Percentiles rank a stretch among this genome's conserved stretches.
These are phyloP conservation scores for Barnettozyma siamensis DNA, from an alignment of 805 yeast genomes.

Conservation along the genomic window DNA sequence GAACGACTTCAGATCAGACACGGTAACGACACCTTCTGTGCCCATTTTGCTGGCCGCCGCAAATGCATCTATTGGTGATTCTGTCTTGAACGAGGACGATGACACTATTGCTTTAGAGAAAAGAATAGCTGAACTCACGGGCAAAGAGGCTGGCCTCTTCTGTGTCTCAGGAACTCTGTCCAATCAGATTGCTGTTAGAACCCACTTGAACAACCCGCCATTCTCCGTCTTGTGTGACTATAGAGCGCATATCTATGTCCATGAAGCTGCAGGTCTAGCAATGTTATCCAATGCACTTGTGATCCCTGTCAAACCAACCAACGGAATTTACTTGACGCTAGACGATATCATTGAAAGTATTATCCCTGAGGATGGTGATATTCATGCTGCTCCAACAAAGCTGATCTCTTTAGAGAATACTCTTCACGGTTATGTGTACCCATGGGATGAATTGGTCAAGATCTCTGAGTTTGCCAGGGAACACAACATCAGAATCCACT, in stretches of 20 bases:
- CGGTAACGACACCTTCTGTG: conserved; percentile 82
- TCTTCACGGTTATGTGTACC: conserved; percentile 74
- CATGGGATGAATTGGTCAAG: conserved; percentile 67
- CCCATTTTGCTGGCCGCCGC: conserved; percentile 61
- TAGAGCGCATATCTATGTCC: conserved; percentile 75
- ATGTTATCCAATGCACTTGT: conserved; percentile 90
- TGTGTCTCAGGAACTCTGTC: conserved; percentile 89
- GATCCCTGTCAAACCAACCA: conserved; percentile 69
- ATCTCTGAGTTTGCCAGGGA: conserved; percentile 67
- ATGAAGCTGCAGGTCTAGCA: conserved; percentile 91
- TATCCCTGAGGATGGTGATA: conserved; percentile 70
- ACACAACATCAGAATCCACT: conserved; percentile 58
- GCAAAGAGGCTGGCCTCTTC: conserved; percentile 74
- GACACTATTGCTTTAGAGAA: conserved; percentile 61
- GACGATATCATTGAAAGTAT: conserved; percentile 67
- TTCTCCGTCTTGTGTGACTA: conserved; percentile 81
- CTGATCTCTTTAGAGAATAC: conserved; percentile 86
- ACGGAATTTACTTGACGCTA: conserved; percentile 70
- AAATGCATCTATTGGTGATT: conserved; percentile 67
- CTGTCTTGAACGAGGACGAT: conserved; percentile 82
- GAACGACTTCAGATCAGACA: conserved; percentile 68
- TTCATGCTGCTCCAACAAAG: conserved; percentile 85
- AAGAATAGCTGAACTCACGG: conserved; percentile 61
- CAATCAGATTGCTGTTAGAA: conserved; percentile 78
- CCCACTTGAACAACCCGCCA: conserved; percentile 77